These are phyloP conservation scores for Sclerotinia glacialis DNA, from an alignment of 2,329 filamentous ascomycete species.

Conservation along the genomic window DNA sequence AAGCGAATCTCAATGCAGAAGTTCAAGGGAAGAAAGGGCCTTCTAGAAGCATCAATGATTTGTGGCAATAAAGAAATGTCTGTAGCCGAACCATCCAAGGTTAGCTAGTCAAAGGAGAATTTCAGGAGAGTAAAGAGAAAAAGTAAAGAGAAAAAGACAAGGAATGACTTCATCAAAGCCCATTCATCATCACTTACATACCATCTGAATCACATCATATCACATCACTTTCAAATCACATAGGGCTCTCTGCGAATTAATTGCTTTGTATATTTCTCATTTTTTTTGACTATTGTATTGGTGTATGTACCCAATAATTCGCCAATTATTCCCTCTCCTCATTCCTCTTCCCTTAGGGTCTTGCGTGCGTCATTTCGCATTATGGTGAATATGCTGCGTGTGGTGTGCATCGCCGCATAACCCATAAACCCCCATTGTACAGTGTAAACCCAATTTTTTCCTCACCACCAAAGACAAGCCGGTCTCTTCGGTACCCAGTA, in stretches of 20 bases:
- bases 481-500: constrained; percentile 8
- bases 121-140: background rate
- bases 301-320: background rate
- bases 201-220: background rate
- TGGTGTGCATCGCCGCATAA: constrained; percentile 4
- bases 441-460: constrained; percentile 13
- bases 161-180: constrained; percentile 7
- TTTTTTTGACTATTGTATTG: background rate
- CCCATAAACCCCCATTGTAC: constrained; percentile 3
- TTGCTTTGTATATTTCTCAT: background rate
- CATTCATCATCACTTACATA: background rate
- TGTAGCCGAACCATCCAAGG: background rate
- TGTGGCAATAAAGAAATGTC: background rate
- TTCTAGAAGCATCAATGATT: background rate
- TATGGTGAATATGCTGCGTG: background rate
- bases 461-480: constrained; percentile 5
- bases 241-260: background rate
- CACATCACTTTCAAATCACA: background rate
- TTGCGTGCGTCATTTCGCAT: background rate
- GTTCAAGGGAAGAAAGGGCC: too few relatives aligned
- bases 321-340: background rate
- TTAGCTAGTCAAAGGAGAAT: background rate
- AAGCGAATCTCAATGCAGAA: too few relatives aligned
- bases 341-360: background rate
- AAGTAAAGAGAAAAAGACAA: background rate